Percentiles rank a stretch among this genome's conserved stretches.
Evolutionary conservation across 2,329 filamentous ascomycete genomes (phyloP).

Genomic region (Monascus ruber): DNA sequence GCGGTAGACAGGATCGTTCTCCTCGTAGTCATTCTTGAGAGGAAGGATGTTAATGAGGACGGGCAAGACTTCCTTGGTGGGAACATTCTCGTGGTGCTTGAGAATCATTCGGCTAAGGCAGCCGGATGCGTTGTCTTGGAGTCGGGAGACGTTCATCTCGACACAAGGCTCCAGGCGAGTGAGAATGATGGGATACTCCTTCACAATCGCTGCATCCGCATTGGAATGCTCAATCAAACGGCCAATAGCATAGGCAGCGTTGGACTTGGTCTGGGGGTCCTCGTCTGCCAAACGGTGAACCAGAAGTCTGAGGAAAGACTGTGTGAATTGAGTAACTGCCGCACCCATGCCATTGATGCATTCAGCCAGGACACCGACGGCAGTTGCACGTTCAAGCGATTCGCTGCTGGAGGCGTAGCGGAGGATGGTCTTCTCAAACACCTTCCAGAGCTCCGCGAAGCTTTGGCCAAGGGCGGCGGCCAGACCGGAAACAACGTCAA

Average conservation of each 20-base stretch:
- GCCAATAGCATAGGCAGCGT: conserved; percentile 84
- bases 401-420: conserved; percentile 81
- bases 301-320: conserved; percentile 64
- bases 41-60: conserved; percentile 68
- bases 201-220: conserved; percentile 60
- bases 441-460: conserved; percentile 85
- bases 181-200: conserved; percentile 66
- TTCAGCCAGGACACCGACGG: conserved; percentile 86
- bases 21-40: conserved; percentile 85
- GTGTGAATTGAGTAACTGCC: conserved; percentile 71
- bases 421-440: conserved; percentile 84
- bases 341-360: conserved; percentile 73
- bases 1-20: conserved; percentile 87
- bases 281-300: conserved; percentile 81
- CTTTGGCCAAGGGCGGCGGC: conserved; percentile 67
- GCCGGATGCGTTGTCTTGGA: conserved; percentile 86
- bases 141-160: conserved; percentile 62
- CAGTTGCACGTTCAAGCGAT: conserved; percentile 74
- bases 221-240: conserved; percentile 73
- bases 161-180: conserved; percentile 78
- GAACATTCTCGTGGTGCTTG: conserved; percentile 71
- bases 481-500: conserved; percentile 80
- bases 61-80: conserved; percentile 70
- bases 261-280: conserved; percentile 85
- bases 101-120: conserved; percentile 88